Evolutionary conservation across 2,329 filamentous ascomycete species (phyloP), one percentile per base, ranked within the genome.

Genomic region (Fusarium buharicum): DNA sequence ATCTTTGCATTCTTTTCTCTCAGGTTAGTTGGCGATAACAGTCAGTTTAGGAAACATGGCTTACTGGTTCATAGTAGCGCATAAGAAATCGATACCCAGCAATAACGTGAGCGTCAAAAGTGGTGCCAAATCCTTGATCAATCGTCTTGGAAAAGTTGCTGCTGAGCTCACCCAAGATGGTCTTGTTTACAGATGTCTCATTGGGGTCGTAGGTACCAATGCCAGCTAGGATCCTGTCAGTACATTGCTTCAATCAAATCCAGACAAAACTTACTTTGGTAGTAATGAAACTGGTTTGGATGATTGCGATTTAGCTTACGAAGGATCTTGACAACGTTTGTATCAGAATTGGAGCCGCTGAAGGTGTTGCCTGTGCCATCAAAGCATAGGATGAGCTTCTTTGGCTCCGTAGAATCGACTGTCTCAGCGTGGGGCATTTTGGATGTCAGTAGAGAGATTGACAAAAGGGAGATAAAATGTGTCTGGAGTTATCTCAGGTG

Each of bases 81-180:
- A 85, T 85, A 18, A 85, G 62, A 52, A 85, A 85, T 3, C 78
- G 73, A 59, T 85, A 85, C 0, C 82, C 83, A 6, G 77, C 79
- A 44, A 82, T 78, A 8, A 85, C 81, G 53, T 85, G 83, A 3
- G 77, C 75, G 39, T 81, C 81, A 45, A 84, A 84, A 0, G 79
- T 79, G 18, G 73, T 78, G 4, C 78, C 80, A 4, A 82, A 71
- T 0, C 73, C 80, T 45, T 78, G 73, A 40, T 82, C 80, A 4
- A 81, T 43, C 1, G 75, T 77, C 67, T 78, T 71, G 6, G 74
- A 74, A 41, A 81, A 54, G 10, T 68, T 74, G 33, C 76, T 77
- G 14, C 62, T 61, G 12, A 80, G 48, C 40, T 73, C 67, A 4
- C 74, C 74, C 4, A 78, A 31, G 57, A 64, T 67, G 2, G 71